Base-by-base conservation (phyloP, 306 rosid genomes). In the Cyclanthera cordifolia region DNA sequence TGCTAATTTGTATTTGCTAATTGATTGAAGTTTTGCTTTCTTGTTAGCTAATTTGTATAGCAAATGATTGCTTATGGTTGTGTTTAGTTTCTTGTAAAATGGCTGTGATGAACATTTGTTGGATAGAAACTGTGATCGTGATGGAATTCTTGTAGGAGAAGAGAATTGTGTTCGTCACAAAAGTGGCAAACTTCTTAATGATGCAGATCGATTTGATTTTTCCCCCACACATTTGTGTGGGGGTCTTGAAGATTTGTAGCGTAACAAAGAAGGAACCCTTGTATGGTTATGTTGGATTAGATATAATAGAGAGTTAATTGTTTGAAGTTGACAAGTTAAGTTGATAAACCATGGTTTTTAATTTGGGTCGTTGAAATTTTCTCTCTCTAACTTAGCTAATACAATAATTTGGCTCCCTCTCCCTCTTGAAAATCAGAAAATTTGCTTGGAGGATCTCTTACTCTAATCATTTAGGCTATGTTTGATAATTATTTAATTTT, bases 271-370 rank as follows among this genome's bases (percentile, higher is more conserved):
- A 58, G 10, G 45, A 59, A 32, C n/a, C 32, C 25, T 9, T 60
- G 49, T 9, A 15, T 37, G 67, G 67, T 59, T 59, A 32, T 59
- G 67, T 34, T 63, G 30, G 51, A 63, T 63, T 63, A 63, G 69
- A 63, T 20, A 41, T 19, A 46, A 59, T 17, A 63, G 52, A 63
- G 32, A 21, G 32, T 41, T 43, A 21, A 37, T 61, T 34, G 68
- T 4, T 61, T 37, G 49, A 61, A 61, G 68, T n/a, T n/a, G n/a
- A n/a, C n/a, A n/a, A n/a, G n/a, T n/a, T n/a, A n/a, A n/a, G n/a
- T n/a, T 19, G 47, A 60, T 60, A 34, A 32, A 60, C 48, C 48
- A 8, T 60, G 48, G 67, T 39, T 61, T 61, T n/a, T 61, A n/a
- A 37, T 39, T 5, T 39, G 11, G 51, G 20, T 39, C 19, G 65